Percentiles rank a stretch among this genome's conserved stretches.
Conservation (phyloP, 116 monocot species). For the Dioscorea cayenensis region DNA sequence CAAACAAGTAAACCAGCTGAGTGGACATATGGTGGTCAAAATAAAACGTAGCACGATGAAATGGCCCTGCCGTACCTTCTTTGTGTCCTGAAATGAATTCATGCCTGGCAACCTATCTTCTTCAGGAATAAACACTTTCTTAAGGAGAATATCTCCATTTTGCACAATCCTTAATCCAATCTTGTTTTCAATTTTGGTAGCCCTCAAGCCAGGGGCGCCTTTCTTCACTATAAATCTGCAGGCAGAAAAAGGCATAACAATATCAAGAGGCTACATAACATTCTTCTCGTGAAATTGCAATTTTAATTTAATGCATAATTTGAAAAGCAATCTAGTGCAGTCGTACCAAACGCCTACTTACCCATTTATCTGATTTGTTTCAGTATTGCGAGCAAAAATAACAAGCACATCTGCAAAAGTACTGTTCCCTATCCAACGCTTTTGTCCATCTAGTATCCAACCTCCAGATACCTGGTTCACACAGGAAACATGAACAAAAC, state of each 20-base stretch:
- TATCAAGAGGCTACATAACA: too few relatives aligned
- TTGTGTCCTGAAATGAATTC: constrained; percentile 92
- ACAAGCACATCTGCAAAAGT: constrained; percentile 94
- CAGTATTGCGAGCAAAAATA: constrained; percentile 81
- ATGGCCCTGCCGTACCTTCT: constrained; percentile 43
- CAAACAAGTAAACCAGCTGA: too few relatives aligned
- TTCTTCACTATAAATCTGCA: constrained; percentile 91
- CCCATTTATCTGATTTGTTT: constrained; percentile 90
- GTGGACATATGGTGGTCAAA: too few relatives aligned
- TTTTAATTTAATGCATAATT: not conserved
- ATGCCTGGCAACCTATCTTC: constrained; percentile 89
- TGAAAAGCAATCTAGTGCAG: not conserved
- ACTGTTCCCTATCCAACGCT: constrained; percentile 94
- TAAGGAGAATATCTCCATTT: constrained; percentile 91
- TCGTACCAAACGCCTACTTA: constrained; percentile 7
- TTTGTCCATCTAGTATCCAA: constrained; percentile 87
- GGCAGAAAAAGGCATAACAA: not conserved
- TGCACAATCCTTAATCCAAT: constrained; percentile 97
- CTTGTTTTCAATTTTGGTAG: constrained; percentile 94
- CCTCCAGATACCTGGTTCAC: constrained; percentile 64
- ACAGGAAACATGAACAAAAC: not conserved
- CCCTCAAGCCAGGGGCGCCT: constrained; percentile 70
- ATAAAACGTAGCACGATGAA: too few relatives aligned
- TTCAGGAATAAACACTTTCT: constrained; percentile 91
- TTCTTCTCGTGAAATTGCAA: not conserved